Conservation (phyloP, 495 filamentous ascomycete genomes). For the Neurospora terricola region DNA sequence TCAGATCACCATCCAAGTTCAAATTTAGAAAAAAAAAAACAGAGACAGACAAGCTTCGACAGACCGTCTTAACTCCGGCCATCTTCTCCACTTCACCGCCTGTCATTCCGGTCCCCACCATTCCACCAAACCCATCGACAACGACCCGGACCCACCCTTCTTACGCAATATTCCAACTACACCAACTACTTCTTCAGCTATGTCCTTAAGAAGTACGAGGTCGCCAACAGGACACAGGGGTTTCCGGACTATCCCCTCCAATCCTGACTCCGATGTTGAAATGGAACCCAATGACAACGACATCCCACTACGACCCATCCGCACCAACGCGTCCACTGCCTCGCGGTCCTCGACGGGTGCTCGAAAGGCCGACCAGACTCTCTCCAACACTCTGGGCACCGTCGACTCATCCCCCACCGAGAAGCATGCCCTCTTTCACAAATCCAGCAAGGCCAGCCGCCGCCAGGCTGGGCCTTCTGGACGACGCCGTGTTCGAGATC, state of each 20-base stretch:
- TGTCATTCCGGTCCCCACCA: neutral
- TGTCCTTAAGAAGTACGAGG: constrained; percentile 22
- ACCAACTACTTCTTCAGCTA: constrained; percentile 5
- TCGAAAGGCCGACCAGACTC: constrained; percentile 34
- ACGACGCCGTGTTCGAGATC: constrained; percentile 43
- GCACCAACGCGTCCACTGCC: constrained; percentile 38
- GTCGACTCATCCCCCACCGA: constrained; percentile 16
- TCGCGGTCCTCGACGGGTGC: constrained; percentile 31
- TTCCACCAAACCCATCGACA: neutral
- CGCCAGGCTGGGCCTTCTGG: constrained; percentile 29
- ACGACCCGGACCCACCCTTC: neutral
- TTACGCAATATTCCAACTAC: no score
- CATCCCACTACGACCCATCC: constrained; percentile 40
- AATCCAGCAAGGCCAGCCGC: constrained; percentile 1
- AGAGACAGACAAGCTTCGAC: neutral
- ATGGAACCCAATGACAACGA: constrained; percentile 24
- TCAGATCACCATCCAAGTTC: neutral
- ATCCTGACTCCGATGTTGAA: constrained; percentile 9
- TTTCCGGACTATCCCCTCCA: neutral
- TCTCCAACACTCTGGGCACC: constrained; percentile 15
- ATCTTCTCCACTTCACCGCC: neutral
- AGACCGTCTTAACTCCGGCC: neutral
- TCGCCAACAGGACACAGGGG: constrained; percentile 8
- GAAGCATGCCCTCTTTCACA: constrained; percentile 41
- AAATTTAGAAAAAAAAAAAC: neutral